A percentile compares a stretch with the other conserved stretches of the same genome.
phyloP scores from a whole-genome alignment of 768 basidiomycete species.

The Brasilioporus rufonigricans region DNA sequence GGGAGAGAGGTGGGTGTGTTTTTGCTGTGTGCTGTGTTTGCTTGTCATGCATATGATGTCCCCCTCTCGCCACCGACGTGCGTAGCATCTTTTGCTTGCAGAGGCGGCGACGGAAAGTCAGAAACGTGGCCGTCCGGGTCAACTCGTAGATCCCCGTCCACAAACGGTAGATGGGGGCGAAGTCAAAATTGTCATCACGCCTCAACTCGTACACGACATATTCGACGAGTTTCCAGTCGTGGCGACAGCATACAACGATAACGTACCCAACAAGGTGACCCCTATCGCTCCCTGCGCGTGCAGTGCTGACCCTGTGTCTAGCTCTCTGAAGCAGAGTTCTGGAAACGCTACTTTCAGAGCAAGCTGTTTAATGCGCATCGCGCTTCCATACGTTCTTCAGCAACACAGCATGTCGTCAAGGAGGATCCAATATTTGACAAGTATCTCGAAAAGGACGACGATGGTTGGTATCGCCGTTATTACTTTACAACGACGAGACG shows the following conservation, averaged over 20 bases:
- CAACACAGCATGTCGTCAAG: conserved; percentile 79
- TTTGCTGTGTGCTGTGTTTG: no score
- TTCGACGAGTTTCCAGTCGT: conserved; percentile 98
- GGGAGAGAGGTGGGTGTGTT: conserved; percentile 81
- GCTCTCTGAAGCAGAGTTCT: conserved; percentile 91
- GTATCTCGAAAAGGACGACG: conserved; percentile 95
- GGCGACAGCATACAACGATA: conserved; percentile 86
- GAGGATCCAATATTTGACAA: conserved; percentile 94
- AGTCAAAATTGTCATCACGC: conserved; percentile 86
- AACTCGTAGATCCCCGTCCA: conserved; percentile 85
- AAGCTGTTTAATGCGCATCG: conserved; percentile 94
- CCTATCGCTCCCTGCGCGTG: not conserved
- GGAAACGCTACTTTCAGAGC: conserved; percentile 96
- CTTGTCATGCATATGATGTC: conserved; percentile 4
- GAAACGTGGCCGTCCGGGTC: conserved; percentile 78
- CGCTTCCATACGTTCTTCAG: conserved; percentile 86
- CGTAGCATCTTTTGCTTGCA: conserved; percentile 70
- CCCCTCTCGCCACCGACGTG: not conserved
- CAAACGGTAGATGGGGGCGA: conserved; percentile 78
- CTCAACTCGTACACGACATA: conserved; percentile 90
- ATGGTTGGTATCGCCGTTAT: conserved; percentile 54
- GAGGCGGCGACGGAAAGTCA: conserved; percentile 73
- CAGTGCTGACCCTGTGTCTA: conserved; percentile 32
- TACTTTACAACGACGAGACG: not conserved
- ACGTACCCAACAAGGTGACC: conserved; percentile 81